These are phyloP conservation scores for Angomonas deanei DNA, from an alignment of 208 protist genomes.

Conservation along the genomic window DNA sequence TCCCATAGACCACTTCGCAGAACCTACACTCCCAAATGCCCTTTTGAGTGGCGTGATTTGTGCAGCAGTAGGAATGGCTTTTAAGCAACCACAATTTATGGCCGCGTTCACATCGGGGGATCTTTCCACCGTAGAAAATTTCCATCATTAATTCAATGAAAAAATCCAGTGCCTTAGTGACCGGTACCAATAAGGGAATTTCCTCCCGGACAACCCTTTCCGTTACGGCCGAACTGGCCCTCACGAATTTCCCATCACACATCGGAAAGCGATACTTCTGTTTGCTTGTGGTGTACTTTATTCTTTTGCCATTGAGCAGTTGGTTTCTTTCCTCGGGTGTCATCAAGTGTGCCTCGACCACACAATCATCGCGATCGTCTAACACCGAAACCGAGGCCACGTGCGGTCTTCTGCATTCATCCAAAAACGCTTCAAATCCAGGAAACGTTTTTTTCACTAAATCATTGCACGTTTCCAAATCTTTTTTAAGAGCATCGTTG, in stretches of 20 bases:
- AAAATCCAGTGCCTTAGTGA: slow-evolving; percentile 47
- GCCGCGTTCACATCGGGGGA: slow-evolving; percentile 59
- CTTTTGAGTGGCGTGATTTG: slow-evolving; percentile 35
- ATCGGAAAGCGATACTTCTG: slow-evolving; percentile 29
- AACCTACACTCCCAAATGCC: slow-evolving; percentile 78
- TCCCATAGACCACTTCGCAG: slow-evolving; percentile 73
- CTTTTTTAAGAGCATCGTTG: slow-evolving; percentile 4
- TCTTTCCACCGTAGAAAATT: slow-evolving; percentile 41
- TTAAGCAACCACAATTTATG: slow-evolving; percentile 66
- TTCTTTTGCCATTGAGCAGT: slow-evolving; percentile 39
- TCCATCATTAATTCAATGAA: slow-evolving; percentile 32
- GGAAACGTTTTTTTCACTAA: slow-evolving; percentile 28
- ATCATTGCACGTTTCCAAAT: slow-evolving; percentile 14
- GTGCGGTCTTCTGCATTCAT: slow-evolving; percentile 17
- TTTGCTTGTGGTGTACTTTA: not conserved
- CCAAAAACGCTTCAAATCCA: slow-evolving; percentile 6
- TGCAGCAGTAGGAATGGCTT: slow-evolving; percentile 42
- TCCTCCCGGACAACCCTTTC: slow-evolving; percentile 45
- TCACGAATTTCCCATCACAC: slow-evolving; percentile 27
- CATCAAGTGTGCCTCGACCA: slow-evolving; percentile 1
- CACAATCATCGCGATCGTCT: not conserved
- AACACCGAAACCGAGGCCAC: not conserved
- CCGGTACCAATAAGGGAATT: slow-evolving; percentile 43
- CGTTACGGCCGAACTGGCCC: slow-evolving; percentile 17
- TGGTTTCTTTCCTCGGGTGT: slow-evolving; percentile 20